phyloP scores from a whole-genome alignment of 73 alveolate species.

The Symbiodinium natans region DNA sequence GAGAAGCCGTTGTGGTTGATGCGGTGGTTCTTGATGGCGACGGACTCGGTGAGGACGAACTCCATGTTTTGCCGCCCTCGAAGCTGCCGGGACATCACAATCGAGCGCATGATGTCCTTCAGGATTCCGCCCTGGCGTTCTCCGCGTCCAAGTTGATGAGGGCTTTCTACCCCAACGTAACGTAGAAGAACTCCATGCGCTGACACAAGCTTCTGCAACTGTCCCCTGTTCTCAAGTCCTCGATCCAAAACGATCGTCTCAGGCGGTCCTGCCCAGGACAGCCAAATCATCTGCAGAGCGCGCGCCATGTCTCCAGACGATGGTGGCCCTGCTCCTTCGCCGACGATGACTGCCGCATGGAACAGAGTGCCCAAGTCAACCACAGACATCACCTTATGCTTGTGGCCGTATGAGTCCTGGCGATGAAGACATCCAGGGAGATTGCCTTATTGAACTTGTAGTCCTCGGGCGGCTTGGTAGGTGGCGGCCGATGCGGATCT shows the following conservation, averaged over 20 bases:
- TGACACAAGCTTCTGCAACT: background rate
- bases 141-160: background rate
- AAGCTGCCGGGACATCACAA: background rate
- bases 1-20: background rate
- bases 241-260: background rate
- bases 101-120: background rate
- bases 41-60: background rate
- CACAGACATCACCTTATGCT: background rate
- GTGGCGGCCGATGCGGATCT: background rate
- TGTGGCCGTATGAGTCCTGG: background rate
- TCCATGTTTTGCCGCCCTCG: background rate
- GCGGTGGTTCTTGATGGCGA: background rate
- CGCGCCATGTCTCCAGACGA: background rate
- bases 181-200: background rate
- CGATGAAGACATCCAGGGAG: background rate
- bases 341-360: background rate
- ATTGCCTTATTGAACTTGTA: background rate
- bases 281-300: background rate
- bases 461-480: background rate
- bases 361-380: background rate
- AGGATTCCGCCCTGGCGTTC: background rate
- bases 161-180: background rate
- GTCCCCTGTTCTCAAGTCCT: background rate
- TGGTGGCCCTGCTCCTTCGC: background rate
- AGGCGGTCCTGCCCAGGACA: background rate